A percentile compares a stretch with the other conserved stretches of the same genome.
Conservation (phyloP, 2,329 filamentous ascomycete genomes). For the Thelonectria discophora region DNA sequence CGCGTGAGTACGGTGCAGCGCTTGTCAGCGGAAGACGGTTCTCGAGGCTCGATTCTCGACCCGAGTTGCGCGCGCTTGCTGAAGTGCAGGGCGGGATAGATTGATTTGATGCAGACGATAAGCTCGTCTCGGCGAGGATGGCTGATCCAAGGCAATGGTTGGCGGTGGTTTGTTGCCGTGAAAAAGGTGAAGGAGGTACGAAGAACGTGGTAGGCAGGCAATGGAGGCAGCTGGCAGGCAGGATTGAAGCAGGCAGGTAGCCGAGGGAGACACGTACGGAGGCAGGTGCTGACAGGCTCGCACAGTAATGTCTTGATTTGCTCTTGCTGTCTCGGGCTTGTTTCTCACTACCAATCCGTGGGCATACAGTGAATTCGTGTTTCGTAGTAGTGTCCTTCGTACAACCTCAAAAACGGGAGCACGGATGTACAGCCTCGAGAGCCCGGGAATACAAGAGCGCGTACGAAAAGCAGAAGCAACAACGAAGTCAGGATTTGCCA, state of each 20-base stretch:
- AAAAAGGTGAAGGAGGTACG: neutral
- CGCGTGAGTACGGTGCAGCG: neutral
- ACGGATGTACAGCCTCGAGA: neutral
- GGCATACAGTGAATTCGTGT: too few relatives aligned
- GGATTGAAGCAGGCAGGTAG: constrained; percentile 19
- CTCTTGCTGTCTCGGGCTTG: too few relatives aligned
- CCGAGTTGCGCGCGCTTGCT: neutral
- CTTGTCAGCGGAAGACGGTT: neutral
- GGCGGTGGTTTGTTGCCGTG: neutral
- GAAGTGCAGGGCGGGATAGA: neutral
- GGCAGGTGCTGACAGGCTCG: neutral
- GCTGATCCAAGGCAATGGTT: constrained; percentile 9
- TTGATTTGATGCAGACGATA: neutral
- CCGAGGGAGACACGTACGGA: constrained; percentile 22
- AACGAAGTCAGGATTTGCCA: constrained; percentile 25
- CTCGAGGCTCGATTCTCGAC: neutral
- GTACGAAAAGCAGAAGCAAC: neutral
- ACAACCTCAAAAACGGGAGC: too few relatives aligned
- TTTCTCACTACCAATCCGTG: too few relatives aligned
- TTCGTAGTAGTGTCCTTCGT: too few relatives aligned
- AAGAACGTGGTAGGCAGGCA: neutral
- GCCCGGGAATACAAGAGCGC: neutral
- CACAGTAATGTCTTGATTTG: too few relatives aligned
- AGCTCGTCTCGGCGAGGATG: constrained; percentile 18
- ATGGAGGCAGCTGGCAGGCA: neutral